These are phyloP conservation scores for Kalaharituber pfeilii DNA, from an alignment of 2,329 filamentous ascomycete species.

Conservation along the genomic window DNA sequence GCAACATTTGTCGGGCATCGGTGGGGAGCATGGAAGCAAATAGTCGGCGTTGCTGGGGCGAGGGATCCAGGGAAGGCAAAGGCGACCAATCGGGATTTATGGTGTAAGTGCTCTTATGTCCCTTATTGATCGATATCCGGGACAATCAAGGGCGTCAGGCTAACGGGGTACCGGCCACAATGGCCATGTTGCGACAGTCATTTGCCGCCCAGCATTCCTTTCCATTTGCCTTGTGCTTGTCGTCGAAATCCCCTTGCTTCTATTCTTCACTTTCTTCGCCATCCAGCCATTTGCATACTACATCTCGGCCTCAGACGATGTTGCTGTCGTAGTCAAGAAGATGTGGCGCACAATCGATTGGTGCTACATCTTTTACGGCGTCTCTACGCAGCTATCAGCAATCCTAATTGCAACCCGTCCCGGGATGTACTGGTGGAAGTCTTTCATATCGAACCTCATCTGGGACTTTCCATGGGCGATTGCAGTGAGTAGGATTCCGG, in stretches of 20 bases:
- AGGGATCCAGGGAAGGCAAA: constrained; percentile 22
- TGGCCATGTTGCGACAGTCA: constrained; percentile 21
- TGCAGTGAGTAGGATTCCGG: constrained; percentile 34
- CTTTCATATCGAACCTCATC: constrained; percentile 45
- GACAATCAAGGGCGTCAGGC: too few species aligned
- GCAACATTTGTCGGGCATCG: constrained; percentile 48
- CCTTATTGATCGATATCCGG: too few species aligned
- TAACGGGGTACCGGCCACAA: constrained; percentile 7
- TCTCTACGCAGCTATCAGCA: constrained; percentile 46
- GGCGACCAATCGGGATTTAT: constrained; percentile 25
- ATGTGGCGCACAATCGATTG: constrained; percentile 49
- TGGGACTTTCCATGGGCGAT: constrained; percentile 58
- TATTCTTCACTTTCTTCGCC: constrained; percentile 44
- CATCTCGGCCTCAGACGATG: constrained; percentile 39
- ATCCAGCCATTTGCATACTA: constrained; percentile 44
- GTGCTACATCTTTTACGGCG: constrained; percentile 54
- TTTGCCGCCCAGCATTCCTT: constrained; percentile 37
- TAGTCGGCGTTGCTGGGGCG: neutral
- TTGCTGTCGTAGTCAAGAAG: constrained; percentile 42
- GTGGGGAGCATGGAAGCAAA: constrained; percentile 35
- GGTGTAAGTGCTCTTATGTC: constrained; percentile 20
- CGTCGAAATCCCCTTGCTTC: constrained; percentile 44
- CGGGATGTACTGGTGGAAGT: constrained; percentile 51
- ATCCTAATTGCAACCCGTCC: constrained; percentile 47
- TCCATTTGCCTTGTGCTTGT: constrained; percentile 38